These are phyloP conservation scores for Corinectria fuckeliana DNA, from an alignment of 2,329 filamentous ascomycete species.

Conservation along the genomic window DNA sequence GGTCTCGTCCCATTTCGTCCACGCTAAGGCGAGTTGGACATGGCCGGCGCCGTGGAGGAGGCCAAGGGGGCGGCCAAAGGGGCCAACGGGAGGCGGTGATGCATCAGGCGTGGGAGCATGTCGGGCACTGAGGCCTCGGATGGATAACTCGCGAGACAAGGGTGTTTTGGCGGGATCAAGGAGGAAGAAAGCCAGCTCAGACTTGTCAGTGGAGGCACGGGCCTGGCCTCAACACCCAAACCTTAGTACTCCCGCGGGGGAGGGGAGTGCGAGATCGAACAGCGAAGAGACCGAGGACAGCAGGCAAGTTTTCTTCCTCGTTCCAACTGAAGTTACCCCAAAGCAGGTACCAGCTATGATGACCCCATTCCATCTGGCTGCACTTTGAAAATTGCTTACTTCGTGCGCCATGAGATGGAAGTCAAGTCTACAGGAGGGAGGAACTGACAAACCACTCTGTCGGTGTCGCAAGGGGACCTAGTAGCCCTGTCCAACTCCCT, in stretches of 20 bases:
- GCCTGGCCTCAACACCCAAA: neutral
- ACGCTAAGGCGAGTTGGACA: conserved; percentile 36
- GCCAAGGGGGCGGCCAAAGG: conserved; percentile 23
- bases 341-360: neutral
- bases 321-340: neutral
- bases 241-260: neutral
- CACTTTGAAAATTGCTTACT: too few relatives aligned
- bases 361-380: neutral
- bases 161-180: conserved; percentile 9
- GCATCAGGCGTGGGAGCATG: conserved; percentile 37
- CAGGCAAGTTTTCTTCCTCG: neutral
- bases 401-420: too few relatives aligned
- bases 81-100: conserved; percentile 35
- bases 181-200: conserved; percentile 14
- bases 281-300: neutral
- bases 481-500: conserved; percentile 10
- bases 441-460: conserved; percentile 22
- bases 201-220: neutral
- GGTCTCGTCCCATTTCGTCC: conserved; percentile 38
- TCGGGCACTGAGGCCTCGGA: conserved; percentile 34
- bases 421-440: conserved; percentile 10
- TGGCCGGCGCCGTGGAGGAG: conserved; percentile 5
- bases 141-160: conserved; percentile 9
- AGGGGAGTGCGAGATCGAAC: neutral
- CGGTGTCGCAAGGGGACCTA: conserved; percentile 22